Conservation (phyloP, 768 basidiomycete species). For the Hericium alpestre region DNA sequence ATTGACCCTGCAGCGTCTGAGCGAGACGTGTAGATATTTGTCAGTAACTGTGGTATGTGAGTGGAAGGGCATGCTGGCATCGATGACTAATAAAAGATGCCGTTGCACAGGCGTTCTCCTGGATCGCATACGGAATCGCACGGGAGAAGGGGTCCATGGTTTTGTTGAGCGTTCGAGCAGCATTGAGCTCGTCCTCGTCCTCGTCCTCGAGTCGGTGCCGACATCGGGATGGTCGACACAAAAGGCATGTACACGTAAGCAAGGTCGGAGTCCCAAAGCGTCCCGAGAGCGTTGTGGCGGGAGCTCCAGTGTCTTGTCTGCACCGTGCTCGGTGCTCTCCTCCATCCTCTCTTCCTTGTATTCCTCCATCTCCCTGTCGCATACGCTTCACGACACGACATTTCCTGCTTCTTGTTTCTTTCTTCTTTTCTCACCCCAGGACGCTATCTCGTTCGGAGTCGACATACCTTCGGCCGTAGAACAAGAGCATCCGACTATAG, state of each 20-base stretch:
- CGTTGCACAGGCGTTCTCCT: too few relatives aligned
- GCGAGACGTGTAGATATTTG: too few relatives aligned
- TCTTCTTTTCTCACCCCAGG: neutral
- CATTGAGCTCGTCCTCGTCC: too few relatives aligned
- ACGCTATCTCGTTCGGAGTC: too few relatives aligned
- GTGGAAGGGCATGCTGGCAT: too few relatives aligned
- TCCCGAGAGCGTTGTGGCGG: neutral
- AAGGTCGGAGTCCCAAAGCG: neutral
- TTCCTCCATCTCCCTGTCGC: neutral
- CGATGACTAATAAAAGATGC: too few relatives aligned
- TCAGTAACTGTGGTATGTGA: too few relatives aligned
- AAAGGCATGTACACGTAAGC: neutral
- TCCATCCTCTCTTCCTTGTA: neutral
- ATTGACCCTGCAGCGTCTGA: too few relatives aligned
- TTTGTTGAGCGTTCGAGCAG: too few relatives aligned
- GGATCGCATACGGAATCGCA: too few relatives aligned
- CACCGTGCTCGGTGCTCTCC: neutral
- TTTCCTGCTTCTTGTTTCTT: neutral
- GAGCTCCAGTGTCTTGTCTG: neutral
- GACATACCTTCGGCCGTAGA: too few relatives aligned
- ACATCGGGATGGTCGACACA: neutral
- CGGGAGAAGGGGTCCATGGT: too few relatives aligned
- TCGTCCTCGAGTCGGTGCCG: neutral
- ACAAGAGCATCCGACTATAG: neutral
- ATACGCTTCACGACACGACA: neutral